Evolutionary conservation across 371 early-diverging fungal genomes (phyloP).

Genomic region (Mucor saturninus): DNA sequence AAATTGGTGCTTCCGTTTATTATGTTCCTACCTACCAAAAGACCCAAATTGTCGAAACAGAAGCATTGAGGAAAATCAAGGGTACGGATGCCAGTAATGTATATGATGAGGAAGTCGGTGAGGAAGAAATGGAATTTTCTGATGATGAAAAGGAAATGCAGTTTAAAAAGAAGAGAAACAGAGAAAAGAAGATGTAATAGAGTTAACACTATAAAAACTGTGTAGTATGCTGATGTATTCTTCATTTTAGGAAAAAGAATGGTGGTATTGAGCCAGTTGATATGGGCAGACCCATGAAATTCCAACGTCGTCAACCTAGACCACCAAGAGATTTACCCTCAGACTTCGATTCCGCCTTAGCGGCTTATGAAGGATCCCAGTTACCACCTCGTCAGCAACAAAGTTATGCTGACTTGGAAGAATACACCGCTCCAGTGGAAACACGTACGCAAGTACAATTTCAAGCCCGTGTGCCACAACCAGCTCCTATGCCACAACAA

Average conservation of each 20-base stretch:
- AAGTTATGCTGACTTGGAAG: constrained; percentile 39
- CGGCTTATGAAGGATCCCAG: constrained; percentile 25
- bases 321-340: constrained; percentile 4
- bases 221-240: no score
- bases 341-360: constrained; percentile 33
- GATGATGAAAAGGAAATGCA: constrained; percentile 86
- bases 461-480: background rate
- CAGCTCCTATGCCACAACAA: background rate
- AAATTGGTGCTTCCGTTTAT: constrained; percentile 64
- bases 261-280: background rate
- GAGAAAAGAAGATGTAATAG: constrained; percentile 30
- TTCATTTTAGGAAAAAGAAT: constrained; percentile 15
- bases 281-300: constrained; percentile 5
- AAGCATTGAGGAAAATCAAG: constrained; percentile 66
- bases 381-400: constrained; percentile 32
- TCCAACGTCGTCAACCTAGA: constrained; percentile 1
- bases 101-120: constrained; percentile 90
- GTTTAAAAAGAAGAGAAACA: constrained; percentile 51
- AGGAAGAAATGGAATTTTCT: constrained; percentile 82
- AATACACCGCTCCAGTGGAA: background rate
- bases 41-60: constrained; percentile 72
- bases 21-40: constrained; percentile 56
- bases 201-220: background rate
- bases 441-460: background rate
- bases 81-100: constrained; percentile 93